Evolutionary conservation across 1,139 yeast genomes (phyloP), one percentile per base, ranked within the genome.

Genomic region (Pichia sp.): DNA sequence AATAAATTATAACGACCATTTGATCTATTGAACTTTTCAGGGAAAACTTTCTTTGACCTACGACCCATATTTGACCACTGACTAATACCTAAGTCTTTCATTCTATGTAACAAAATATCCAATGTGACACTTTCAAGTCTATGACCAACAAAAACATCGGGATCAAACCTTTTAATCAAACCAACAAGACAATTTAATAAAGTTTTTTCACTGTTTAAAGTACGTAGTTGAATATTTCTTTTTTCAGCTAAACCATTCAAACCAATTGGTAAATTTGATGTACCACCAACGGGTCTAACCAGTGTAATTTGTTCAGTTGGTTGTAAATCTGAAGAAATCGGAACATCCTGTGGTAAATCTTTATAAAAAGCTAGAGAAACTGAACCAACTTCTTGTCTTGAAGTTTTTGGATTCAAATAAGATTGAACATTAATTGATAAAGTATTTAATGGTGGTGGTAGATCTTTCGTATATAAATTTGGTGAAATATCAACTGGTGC

Each of bases 131-230:
- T 82, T 59, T 93, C 96, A 56, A 93, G 72, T 58, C 87, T 77
- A 66, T 95, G 98, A 19, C 99, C 99, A 45, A 93, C 67, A 53
- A 89, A 79, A 1, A 91, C 85, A 71, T 95, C 99, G 0, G 99
- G 97, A 67, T 95, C 99, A 33, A 79, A 72, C 36, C 73, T 73
- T 59, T 84, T 87, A 51, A 93, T 71, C 63, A 83, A 70, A 0
- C 88, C 93, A 49, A 91, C 76, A 52, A 93, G 78, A 64, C 85
- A 84, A 58, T 81, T 81, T 50, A 93, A 74, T 59, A 93, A 67
- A 0, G 87, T 80, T 56, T 81, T 82, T 65, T 93, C 99, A 56
- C 79, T 84, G 31, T 83, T 84, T 64, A 86, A 82, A 8, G 78
- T 67, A 58, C 85, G 74, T 45, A 87, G 60, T 22, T 70, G 66